Conservation (phyloP, 176 grass and related monocot genomes). For the Cenchrus fungigraminus region DNA sequence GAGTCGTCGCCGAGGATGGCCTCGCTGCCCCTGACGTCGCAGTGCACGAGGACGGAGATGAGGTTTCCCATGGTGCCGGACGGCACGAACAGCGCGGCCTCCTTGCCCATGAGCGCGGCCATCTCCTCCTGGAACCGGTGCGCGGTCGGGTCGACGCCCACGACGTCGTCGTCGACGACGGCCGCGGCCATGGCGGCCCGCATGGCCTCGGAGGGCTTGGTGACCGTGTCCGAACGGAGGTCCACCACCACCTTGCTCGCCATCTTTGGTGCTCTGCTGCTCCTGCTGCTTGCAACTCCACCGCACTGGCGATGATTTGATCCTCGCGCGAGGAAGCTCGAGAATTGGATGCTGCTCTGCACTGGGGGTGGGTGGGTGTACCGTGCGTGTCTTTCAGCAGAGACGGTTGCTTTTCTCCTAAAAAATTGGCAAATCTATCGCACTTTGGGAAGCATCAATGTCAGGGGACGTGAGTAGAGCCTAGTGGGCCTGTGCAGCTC, state of each 20-base stretch:
- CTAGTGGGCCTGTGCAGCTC: too few species aligned
- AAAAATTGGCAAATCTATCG: not conserved
- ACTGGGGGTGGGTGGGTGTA: not conserved
- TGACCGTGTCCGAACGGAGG: conserved; percentile 90
- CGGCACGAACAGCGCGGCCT: conserved; percentile 85
- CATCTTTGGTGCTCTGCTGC: conserved; percentile 33
- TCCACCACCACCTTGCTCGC: conserved; percentile 70
- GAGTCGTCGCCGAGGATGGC: conserved; percentile 82
- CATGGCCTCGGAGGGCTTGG: conserved; percentile 84
- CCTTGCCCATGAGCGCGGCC: conserved; percentile 84
- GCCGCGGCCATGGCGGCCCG: conserved; percentile 85
- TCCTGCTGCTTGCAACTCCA: not conserved
- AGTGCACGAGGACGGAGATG: conserved; percentile 89
- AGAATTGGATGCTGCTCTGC: not conserved
- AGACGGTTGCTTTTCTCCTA: not conserved
- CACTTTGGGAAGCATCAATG: not conserved
- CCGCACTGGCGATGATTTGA: too few species aligned
- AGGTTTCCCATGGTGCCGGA: conserved; percentile 98
- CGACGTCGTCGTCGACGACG: conserved; percentile 87
- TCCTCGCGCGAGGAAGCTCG: too few species aligned
- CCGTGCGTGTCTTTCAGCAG: not conserved
- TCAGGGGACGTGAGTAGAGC: too few species aligned
- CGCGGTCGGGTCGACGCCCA: conserved; percentile 80
- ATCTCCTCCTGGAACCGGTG: conserved; percentile 65
- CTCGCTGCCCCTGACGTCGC: conserved; percentile 82